Percentiles rank a stretch among this genome's conserved stretches.
phyloP scores from a whole-genome alignment of 2,329 filamentous ascomycete genomes.

The Westerdykella ornata region DNA sequence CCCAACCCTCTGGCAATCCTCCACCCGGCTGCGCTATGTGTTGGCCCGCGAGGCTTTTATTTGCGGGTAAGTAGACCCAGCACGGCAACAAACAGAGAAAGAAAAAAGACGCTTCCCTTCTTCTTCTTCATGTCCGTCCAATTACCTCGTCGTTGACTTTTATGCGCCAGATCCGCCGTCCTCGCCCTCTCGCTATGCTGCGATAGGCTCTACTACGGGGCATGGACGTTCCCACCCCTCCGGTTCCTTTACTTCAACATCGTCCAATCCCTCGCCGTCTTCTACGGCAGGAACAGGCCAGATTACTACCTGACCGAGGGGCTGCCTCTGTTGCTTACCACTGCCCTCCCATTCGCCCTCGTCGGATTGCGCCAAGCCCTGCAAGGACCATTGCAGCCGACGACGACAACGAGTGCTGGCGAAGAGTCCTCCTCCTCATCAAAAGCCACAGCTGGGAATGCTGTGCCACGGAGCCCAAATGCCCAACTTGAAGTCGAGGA shows the following conservation, averaged over 20 bases:
- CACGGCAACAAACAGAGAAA: background rate
- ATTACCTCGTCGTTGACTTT: slow-evolving; percentile 15
- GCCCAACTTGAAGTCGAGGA: background rate
- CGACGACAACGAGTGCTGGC: background rate
- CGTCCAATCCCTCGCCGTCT: slow-evolving; percentile 76
- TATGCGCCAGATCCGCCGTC: slow-evolving; percentile 46
- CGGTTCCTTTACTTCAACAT: slow-evolving; percentile 90
- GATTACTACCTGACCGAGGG: slow-evolving; percentile 94
- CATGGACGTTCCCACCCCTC: slow-evolving; percentile 83
- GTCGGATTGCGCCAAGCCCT: slow-evolving; percentile 52
- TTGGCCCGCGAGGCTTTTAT: slow-evolving; percentile 58
- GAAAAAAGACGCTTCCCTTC: slow-evolving; percentile 2
- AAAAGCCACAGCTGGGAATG: background rate
- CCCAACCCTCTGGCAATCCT: slow-evolving; percentile 45
- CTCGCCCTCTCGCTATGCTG: slow-evolving; percentile 58
- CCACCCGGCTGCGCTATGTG: slow-evolving; percentile 42
- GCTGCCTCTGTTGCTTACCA: slow-evolving; percentile 77
- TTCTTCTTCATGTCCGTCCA: slow-evolving; percentile 9
- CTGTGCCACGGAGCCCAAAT: background rate
- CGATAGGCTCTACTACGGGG: slow-evolving; percentile 73
- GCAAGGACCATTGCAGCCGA: slow-evolving; percentile 1
- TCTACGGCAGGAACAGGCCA: slow-evolving; percentile 84
- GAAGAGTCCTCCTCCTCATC: background rate
- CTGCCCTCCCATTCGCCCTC: slow-evolving; percentile 69
- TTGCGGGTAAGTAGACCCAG: slow-evolving; percentile 45